Base-by-base conservation (phyloP, 129 eudicot species). In the Logfia minima region DNA sequence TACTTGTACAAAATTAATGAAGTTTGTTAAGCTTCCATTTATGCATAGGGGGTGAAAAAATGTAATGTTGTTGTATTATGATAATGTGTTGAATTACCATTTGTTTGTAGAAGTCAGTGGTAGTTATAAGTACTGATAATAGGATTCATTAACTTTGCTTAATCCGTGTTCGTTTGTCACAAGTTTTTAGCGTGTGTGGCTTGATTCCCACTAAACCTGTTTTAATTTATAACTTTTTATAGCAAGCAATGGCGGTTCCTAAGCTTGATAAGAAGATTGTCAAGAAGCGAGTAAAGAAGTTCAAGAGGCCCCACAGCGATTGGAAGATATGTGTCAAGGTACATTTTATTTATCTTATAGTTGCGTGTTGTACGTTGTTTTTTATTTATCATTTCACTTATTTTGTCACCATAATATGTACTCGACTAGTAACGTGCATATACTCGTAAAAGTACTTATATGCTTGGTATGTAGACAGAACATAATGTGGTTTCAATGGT, bases 271-370 rank as follows among this genome's bases (percentile, higher is more conserved):
- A 92, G 90, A 92, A 87, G 90, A 86, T 92, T 8, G 87, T 89
- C 59, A 92, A 92, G 91, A 92, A 92, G 90, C 84, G 98, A 6
- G 90, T 90, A 41, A 89, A 87, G 91, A 87, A 84, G 93, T 92
- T 92, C 84, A 92, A 86, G 87, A 92, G 96, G 86, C 92, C 90
- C n/a, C 90, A 90, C 72, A 86, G 92, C 60, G 98, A 89, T 65
- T 85, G 98, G 68, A 71, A 74, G 56, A 86, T 87, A 62, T 80
- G 88, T 14, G 90, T 92, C 61, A 92, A 92, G 93, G 98, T 92
- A 74, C 14, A 41, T 41, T 41, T 9, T 41, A 13, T 48, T 48
- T 3, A n/a, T 14, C 18, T 55, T 72, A 9, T 72, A n/a, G 1
- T 7, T 31, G 2, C 10, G 9, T n/a, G 28, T 58, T 58, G 41